These are phyloP conservation scores for Fraxinus platypoda DNA, from an alignment of 305 asterid species.

Conservation along the genomic window DNA sequence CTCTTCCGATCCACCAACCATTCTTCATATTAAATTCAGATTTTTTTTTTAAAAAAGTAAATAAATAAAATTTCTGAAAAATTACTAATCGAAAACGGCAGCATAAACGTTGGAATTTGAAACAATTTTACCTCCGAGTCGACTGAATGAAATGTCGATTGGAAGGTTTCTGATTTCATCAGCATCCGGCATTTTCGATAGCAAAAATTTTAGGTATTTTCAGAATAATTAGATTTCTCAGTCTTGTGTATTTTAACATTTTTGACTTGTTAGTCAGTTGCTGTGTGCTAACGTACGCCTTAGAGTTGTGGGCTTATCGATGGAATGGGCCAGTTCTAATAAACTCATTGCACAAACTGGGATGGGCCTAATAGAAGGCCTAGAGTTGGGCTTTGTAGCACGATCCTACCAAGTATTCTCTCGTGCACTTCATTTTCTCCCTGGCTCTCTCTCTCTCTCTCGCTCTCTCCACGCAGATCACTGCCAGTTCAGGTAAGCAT, in stretches of 20 bases:
- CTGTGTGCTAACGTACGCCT: slow-evolving; percentile 7
- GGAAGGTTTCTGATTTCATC: slow-evolving; percentile 84
- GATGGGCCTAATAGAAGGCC: background rate
- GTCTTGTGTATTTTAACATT: background rate
- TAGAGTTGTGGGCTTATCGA: background rate
- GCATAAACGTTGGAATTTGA: background rate
- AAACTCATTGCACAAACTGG: background rate
- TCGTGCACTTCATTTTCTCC: background rate
- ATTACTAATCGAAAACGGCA: background rate
- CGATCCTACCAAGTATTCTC: background rate
- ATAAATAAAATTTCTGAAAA: background rate
- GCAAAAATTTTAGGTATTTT: background rate
- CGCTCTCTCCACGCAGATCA: slow-evolving; percentile 25
- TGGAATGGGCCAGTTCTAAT: background rate
- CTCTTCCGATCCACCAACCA: slow-evolving; percentile 98
- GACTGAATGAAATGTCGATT: slow-evolving; percentile 89
- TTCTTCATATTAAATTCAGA: slow-evolving; percentile 43
- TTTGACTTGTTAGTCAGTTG: background rate
- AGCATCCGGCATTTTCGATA: slow-evolving; percentile 55
- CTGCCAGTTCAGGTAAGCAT: slow-evolving; percentile 36
- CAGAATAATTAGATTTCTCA: background rate
- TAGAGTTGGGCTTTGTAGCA: background rate
- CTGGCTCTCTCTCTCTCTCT: background rate
- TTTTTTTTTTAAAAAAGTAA: background rate
- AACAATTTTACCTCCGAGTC: slow-evolving; percentile 72